Conservation (phyloP, 495 filamentous ascomycete genomes). For the Chaetomium fimeti region DNA sequence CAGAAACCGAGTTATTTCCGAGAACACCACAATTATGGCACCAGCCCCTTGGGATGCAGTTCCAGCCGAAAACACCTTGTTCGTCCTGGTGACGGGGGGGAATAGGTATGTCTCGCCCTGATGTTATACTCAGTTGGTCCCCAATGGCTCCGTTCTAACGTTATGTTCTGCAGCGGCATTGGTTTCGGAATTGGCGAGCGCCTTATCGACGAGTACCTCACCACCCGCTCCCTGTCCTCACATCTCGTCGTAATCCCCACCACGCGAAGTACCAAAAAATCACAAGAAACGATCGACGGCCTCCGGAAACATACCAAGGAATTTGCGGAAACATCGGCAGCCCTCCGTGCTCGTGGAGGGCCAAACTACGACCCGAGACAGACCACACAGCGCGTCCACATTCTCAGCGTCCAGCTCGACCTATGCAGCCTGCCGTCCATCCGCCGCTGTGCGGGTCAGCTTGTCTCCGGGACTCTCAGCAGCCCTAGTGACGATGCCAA, state of each 20-base stretch:
- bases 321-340: constrained; percentile 39
- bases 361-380: constrained; percentile 45
- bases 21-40: constrained; percentile 32
- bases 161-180: constrained; percentile 64
- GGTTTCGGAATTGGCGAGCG: constrained; percentile 84
- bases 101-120: constrained; percentile 56
- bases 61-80: constrained; percentile 46
- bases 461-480: constrained; percentile 51
- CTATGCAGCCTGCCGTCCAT: constrained; percentile 54
- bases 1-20: background rate
- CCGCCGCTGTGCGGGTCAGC: constrained; percentile 45
- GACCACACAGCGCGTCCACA: constrained; percentile 51
- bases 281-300: constrained; percentile 54
- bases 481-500: constrained; percentile 37
- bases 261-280: constrained; percentile 61
- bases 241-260: constrained; percentile 66
- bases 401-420: constrained; percentile 57
- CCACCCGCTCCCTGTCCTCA: constrained; percentile 57
- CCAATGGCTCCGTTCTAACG: background rate
- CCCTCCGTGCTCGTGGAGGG: constrained; percentile 42
- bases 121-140: too few species aligned
- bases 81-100: constrained; percentile 68
- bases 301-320: constrained; percentile 54
- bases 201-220: constrained; percentile 87
- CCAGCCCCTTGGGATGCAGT: constrained; percentile 53